A percentile compares a stretch with the other conserved stretches of the same genome.
Evolutionary conservation across 176 grass and related monocot genomes (phyloP).

Genomic region (Puccinellia tenuiflora): DNA sequence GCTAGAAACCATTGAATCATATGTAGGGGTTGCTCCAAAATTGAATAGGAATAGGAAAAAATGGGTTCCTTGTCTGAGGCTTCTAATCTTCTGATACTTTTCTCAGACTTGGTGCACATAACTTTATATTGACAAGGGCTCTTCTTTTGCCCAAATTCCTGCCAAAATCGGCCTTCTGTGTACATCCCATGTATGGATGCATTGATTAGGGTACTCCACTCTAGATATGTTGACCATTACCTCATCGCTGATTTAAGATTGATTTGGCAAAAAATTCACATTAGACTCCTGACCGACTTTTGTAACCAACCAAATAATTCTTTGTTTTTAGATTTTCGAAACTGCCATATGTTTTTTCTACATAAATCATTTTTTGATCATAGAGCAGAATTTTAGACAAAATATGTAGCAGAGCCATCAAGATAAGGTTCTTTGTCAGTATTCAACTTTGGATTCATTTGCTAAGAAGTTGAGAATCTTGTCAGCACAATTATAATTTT

Average conservation of each 20-base stretch:
- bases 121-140: background rate
- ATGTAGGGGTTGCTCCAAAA: background rate
- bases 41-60: background rate
- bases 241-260: background rate
- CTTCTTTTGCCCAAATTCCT: background rate
- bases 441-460: background rate
- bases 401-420: slow-evolving; percentile 8
- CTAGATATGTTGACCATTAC: background rate
- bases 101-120: background rate
- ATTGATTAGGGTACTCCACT: slow-evolving; percentile 14
- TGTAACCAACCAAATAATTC: background rate
- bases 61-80: background rate
- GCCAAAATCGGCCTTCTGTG: background rate
- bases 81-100: slow-evolving; percentile 5
- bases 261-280: background rate
- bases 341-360: background rate
- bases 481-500: background rate
- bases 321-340: background rate
- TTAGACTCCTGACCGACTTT: background rate
- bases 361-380: background rate
- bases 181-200: background rate
- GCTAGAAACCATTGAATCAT: background rate
- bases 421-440: background rate
- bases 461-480: background rate
- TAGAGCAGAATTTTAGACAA: background rate